Percentiles rank a stretch among this genome's conserved stretches.
Conservation (phyloP, 23 red algal species). For the Gracilaria domingensis region DNA sequence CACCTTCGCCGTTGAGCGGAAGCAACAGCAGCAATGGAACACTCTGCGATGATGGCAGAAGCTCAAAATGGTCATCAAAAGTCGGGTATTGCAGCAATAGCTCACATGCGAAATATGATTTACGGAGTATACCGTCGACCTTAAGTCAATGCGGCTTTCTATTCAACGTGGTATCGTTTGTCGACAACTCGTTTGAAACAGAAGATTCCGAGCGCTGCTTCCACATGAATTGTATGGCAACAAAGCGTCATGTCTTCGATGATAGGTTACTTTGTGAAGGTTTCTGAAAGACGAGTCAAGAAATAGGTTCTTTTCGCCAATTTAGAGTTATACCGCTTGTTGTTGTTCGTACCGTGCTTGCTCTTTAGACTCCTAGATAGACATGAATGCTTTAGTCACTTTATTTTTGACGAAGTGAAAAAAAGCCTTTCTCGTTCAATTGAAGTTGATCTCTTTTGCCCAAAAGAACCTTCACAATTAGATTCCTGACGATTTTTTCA, state of each 20-base stretch:
- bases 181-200: background rate
- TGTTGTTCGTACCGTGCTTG: background rate
- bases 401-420: background rate
- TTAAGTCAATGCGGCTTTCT: background rate
- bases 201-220: background rate
- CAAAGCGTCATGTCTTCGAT: background rate
- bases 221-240: no score
- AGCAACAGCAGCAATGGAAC: slow-evolving; percentile 28
- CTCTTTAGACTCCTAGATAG: background rate
- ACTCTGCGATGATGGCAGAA: slow-evolving; percentile 8
- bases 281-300: background rate
- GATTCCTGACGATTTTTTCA: no score
- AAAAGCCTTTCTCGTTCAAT: background rate
- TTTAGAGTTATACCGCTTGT: background rate
- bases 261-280: background rate
- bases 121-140: slow-evolving; percentile 22
- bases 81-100: background rate
- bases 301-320: background rate
- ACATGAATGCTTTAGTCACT: background rate
- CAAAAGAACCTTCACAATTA: no score
- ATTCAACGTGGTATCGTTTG: background rate
- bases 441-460: background rate
- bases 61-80: slow-evolving; percentile 15
- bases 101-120: slow-evolving; percentile 14
- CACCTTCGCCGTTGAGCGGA: slow-evolving; percentile 28